Evolutionary conservation across 2,329 filamentous ascomycete species (phyloP), one percentile per base, ranked within the genome.

Genomic region (Aspergillus clavatus): DNA sequence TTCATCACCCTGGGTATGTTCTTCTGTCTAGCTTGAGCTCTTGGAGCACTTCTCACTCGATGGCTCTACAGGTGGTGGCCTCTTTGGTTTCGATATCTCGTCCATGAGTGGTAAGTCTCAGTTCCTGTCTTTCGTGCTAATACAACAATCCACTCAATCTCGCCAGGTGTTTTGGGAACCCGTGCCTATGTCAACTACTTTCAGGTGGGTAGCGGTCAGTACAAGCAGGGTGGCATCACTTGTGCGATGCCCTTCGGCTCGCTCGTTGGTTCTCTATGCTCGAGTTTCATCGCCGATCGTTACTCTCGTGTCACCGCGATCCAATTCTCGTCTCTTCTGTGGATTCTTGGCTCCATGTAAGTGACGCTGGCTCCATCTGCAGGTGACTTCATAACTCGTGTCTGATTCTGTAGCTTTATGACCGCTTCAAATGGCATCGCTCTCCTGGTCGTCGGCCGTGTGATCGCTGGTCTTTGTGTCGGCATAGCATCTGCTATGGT

Each of bases 401-500:
- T n/a, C 4, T 16, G 10, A 64, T 61, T 63, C 35, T 67, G 75
- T 42, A 78, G 78, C 14, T 74, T 67, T 43, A 76, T 81, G 59
- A 77, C 75, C 40, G 79, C 81, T 1, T 63, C 83, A 1, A 76
- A 84, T 55, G 81, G 82, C 55, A 77, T 88, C 38, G 74, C 71
- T 22, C 87, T 89, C 82, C 74, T 89, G 10, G 80, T 86, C 46
- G 77, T 78, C 2, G 86, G 86, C 2, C 81, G 86, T 52, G 70
- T 83, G 48, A 78, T 89, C 60, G 82, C 84, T 46, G 86, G 86
- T 29, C 59, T 87, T 51, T 82, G 82, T 47, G 82, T 89, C 40
- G 86, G 86, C 48, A 86, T 89, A 53, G 79, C 80, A 52, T 86
- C 83, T 12, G 81, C 83, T 3, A 73, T 86, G 56, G 84, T 87